Evolutionary conservation across 2,329 filamentous ascomycete species (phyloP).

Genomic region (Nemania diffusa): DNA sequence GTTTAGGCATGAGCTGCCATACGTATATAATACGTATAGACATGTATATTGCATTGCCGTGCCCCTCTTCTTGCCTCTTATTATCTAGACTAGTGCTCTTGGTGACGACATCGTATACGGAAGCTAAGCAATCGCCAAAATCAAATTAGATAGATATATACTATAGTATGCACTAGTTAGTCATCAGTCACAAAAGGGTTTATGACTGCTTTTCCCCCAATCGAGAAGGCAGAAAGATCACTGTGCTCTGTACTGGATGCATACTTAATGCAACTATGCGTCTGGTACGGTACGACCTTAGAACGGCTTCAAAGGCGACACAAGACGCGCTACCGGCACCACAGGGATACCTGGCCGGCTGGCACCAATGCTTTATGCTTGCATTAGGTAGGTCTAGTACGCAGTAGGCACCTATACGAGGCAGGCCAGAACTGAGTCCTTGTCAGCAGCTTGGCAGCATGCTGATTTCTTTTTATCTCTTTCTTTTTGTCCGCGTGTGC

Average conservation of each 20-base stretch:
- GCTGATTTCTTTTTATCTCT: constrained; percentile 15
- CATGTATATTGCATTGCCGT: constrained; percentile 3
- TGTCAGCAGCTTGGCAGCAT: constrained; percentile 29
- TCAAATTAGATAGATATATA: neutral
- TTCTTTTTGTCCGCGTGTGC: constrained; percentile 15
- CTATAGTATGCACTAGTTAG: neutral
- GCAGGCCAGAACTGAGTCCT: constrained; percentile 21
- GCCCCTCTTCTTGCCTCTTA: neutral
- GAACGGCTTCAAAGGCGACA: constrained; percentile 16
- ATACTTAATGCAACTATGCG: constrained; percentile 5
- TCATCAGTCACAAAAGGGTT: constrained; percentile 17
- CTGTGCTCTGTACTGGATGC: constrained; percentile 7
- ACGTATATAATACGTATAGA: neutral
- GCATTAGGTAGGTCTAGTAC: constrained; percentile 6
- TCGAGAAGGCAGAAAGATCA: constrained; percentile 14
- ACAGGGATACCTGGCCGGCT: constrained; percentile 28
- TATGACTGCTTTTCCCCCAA: neutral
- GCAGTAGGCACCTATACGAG: no score
- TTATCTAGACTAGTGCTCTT: constrained; percentile 8
- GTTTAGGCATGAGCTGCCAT: neutral
- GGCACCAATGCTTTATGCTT: constrained; percentile 24
- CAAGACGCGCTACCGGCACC: constrained; percentile 15
- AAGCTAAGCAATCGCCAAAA: neutral
- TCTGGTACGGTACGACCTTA: constrained; percentile 26
- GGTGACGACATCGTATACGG: constrained; percentile 25